Evolutionary conservation across 352 stramenopile genomes (phyloP).

Genomic region (Plasmopara viticola): DNA sequence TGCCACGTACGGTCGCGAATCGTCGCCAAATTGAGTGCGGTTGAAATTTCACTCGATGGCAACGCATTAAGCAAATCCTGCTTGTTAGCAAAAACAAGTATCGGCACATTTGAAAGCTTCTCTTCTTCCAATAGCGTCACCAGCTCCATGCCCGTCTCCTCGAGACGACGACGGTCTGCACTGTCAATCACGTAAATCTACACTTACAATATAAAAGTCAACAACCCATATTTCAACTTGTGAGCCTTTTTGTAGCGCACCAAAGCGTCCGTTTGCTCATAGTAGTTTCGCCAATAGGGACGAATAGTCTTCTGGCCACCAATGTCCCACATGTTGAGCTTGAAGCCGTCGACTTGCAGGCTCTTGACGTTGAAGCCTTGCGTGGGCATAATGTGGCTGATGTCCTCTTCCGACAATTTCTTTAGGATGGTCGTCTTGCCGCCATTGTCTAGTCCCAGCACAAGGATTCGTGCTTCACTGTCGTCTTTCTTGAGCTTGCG

Average conservation of each 20-base stretch:
- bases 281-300: too few relatives aligned
- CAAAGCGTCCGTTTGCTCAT: slow-evolving; percentile 77
- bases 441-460: slow-evolving; percentile 89
- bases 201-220: neutral
- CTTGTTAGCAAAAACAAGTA: slow-evolving; percentile 96
- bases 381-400: slow-evolving; percentile 89
- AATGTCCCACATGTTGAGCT: too few relatives aligned
- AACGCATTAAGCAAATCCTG: slow-evolving; percentile 92
- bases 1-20: slow-evolving; percentile 21
- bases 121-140: slow-evolving; percentile 91
- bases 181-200: slow-evolving; percentile 65
- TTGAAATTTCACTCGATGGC: slow-evolving; percentile 86
- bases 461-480: slow-evolving; percentile 91
- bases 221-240: neutral
- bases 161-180: too few relatives aligned
- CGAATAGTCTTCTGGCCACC: too few relatives aligned
- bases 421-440: slow-evolving; percentile 87
- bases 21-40: slow-evolving; percentile 82
- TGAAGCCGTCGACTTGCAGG: neutral
- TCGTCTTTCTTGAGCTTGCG: slow-evolving; percentile 95
- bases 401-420: slow-evolving; percentile 94
- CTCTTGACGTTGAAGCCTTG: slow-evolving; percentile 97
- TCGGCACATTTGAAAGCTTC: slow-evolving; percentile 88
- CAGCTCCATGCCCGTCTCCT: slow-evolving; percentile 48
- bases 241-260: slow-evolving; percentile 17